Evolutionary conservation across 2,329 filamentous ascomycete genomes (phyloP).

Genomic region (Penicillium glabrum): DNA sequence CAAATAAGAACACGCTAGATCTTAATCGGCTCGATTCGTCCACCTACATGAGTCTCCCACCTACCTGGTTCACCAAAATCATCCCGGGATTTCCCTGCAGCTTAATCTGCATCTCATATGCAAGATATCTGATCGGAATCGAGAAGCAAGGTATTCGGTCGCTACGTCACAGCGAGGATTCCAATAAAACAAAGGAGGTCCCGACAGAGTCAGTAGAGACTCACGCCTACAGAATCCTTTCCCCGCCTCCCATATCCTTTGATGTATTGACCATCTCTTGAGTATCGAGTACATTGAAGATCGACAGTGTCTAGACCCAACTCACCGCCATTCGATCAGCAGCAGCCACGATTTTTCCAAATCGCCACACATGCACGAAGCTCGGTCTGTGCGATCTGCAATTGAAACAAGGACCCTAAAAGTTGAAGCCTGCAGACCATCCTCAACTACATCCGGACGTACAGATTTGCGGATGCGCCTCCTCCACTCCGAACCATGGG

Average conservation of each 20-base stretch:
- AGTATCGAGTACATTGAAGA: not conserved
- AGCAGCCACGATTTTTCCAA: slow-evolving; percentile 3
- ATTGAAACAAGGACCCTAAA: not conserved
- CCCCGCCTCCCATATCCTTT: not conserved
- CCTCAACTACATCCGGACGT: not conserved
- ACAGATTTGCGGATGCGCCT: not conserved
- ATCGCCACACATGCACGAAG: slow-evolving; percentile 6
- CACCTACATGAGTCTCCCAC: not conserved
- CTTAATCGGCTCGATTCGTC: not conserved
- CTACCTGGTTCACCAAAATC: not conserved
- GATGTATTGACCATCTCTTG: not conserved
- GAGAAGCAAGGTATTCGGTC: not conserved
- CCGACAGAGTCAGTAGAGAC: not conserved
- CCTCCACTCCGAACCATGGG: slow-evolving; percentile 1
- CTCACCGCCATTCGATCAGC: not conserved
- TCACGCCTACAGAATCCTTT: not conserved
- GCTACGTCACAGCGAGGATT: not conserved
- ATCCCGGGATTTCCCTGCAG: slow-evolving; percentile 5
- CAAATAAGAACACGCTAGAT: not conserved
- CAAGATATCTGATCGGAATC: slow-evolving; percentile 4
- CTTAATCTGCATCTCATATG: slow-evolving; percentile 3
- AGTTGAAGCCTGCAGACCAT: not conserved
- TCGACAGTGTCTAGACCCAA: not conserved
- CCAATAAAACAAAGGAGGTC: not conserved
- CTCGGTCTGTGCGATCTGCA: not conserved